Evolutionary conservation across 2,329 filamentous ascomycete species (phyloP).

Genomic region (Neonectria coccinea): DNA sequence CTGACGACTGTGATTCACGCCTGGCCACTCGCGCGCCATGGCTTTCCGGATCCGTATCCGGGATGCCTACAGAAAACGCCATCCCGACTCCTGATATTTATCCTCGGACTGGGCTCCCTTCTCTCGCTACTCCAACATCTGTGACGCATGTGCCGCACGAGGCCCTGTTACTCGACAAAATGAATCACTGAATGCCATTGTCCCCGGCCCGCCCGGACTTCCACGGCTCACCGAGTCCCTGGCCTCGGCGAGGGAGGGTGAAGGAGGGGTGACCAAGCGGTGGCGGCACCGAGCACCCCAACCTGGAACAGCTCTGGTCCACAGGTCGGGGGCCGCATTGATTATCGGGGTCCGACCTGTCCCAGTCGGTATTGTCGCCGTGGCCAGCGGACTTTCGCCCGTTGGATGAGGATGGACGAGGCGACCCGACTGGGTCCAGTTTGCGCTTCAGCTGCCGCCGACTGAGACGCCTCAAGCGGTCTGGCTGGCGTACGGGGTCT

Average conservation of each 20-base stretch:
- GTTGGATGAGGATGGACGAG: constrained; percentile 22
- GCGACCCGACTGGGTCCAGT: constrained; percentile 6
- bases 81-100: not conserved
- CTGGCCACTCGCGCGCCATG: constrained; percentile 17
- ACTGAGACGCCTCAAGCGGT: constrained; percentile 11
- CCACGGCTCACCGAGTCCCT: constrained; percentile 42
- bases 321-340: constrained; percentile 35
- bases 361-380: constrained; percentile 42
- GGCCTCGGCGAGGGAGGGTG: constrained; percentile 38
- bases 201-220: constrained; percentile 41
- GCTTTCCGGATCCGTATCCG: constrained; percentile 22
- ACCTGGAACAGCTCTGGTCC: constrained; percentile 41
- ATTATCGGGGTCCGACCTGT: constrained; percentile 29
- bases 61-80: constrained; percentile 1
- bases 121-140: constrained; percentile 7
- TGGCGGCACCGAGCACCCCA: constrained; percentile 39
- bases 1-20: constrained; percentile 8
- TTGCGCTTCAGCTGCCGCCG: constrained; percentile 11
- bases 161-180: constrained; percentile 13
- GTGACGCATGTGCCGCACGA: constrained; percentile 22
- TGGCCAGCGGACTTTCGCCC: constrained; percentile 37
- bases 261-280: constrained; percentile 23
- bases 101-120: not conserved
- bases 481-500: constrained; percentile 16
- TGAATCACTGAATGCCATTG: constrained; percentile 31